Evolutionary conservation across 2,329 filamentous ascomycete genomes (phyloP), one percentile per base, ranked within the genome.

Genomic region (Apiospora kogelbergensis): DNA sequence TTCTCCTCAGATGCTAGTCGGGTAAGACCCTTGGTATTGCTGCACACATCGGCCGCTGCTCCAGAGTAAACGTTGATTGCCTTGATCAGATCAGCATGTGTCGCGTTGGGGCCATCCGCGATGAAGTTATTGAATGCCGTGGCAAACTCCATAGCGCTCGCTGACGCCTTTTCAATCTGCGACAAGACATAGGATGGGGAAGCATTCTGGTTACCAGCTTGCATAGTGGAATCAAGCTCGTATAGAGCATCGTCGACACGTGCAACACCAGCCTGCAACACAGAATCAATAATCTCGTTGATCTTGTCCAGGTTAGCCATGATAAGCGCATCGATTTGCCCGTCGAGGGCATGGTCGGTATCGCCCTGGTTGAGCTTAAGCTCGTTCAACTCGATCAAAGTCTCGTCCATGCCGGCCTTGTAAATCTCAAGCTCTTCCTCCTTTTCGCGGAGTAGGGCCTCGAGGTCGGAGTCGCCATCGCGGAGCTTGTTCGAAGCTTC

Each of bases 51-150:
- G 1, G 95, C 93, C 72, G 98, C 90, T 3, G 96, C 93, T 24
- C 95, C 93, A 1, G 96, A 88, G 80, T 98, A 98, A 67, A 94
- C 89, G 76, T 94, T 96, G 75, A 97, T 93, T 0, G 94, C 93
- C 78, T 94, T 94, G 80, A 98, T 98, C 71, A 99, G 92, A 70
- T 97, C 95, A 1, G 92, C 89, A 76, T 98, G 94, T 11, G 90
- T 91, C 78, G 93, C 94, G 80, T 95, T 97, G 6, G 95, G 95
- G 0, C 96, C 96, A 78, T 99, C 96, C 9, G 95, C 96, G 75
- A 99, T 97, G 80, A 97, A 98, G 81, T 97, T 97, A 84, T 98
- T 99, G 86, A 98, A 99, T 0, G 96, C 91, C 0, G 95, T 98
- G 1, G 95, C 96, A 81, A 99, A 99, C 79, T 99, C 96, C 81